Conservation (phyloP, 176 grass and related monocot genomes). For the Oryza rufipogon region DNA sequence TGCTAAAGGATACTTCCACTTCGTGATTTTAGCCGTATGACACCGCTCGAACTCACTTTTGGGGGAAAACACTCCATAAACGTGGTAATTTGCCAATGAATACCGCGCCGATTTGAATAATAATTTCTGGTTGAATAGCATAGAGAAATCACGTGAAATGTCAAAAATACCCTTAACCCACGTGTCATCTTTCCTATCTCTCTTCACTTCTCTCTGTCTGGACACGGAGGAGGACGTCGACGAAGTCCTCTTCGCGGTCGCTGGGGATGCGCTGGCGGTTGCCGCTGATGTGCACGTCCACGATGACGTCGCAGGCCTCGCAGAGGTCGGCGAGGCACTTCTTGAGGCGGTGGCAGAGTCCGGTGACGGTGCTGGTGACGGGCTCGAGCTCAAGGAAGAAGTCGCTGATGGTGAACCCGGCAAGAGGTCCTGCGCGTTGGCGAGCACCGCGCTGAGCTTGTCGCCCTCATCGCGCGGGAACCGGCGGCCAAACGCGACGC, state of each 20-base stretch:
- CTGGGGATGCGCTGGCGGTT: not conserved
- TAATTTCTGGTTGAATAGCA: too few species aligned
- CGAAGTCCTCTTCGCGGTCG: constrained; percentile 44
- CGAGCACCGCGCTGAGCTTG: constrained; percentile 39
- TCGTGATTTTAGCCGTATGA: too few species aligned
- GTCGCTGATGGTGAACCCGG: constrained; percentile 41
- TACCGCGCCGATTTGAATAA: too few species aligned
- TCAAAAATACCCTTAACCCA: too few species aligned
- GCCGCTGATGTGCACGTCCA: constrained; percentile 38
- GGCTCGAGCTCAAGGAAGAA: constrained; percentile 50
- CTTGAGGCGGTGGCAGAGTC: constrained; percentile 37
- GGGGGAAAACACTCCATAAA: too few species aligned
- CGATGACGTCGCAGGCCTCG: constrained; percentile 42
- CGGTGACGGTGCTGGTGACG: constrained; percentile 17
- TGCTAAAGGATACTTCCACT: too few species aligned
- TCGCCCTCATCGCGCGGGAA: not conserved
- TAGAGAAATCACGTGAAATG: too few species aligned
- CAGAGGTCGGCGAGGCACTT: constrained; percentile 40
- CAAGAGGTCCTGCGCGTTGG: constrained; percentile 37
- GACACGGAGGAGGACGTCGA: constrained; percentile 49
- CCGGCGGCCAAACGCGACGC: constrained; percentile 45
- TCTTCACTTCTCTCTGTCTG: not conserved
- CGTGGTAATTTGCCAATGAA: too few species aligned
- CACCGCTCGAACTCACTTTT: too few species aligned
- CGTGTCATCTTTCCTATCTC: too few species aligned